These are phyloP conservation scores for Strobilomyces confusus DNA, from an alignment of 768 basidiomycete species.

Conservation along the genomic window DNA sequence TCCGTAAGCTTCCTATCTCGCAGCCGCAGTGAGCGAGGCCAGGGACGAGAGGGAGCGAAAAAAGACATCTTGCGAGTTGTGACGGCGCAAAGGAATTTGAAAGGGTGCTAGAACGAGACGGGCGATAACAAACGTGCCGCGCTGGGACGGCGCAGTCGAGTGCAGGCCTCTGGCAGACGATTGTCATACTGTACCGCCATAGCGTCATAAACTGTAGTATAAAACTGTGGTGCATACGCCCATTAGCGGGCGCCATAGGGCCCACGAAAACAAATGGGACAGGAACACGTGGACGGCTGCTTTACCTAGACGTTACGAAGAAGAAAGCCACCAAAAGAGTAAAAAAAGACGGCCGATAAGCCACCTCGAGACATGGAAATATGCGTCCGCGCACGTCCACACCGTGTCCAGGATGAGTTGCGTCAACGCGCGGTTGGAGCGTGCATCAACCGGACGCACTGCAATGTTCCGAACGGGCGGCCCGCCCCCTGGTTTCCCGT, in stretches of 20 bases:
- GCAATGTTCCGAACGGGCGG: neutral
- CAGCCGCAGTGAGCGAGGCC: no score
- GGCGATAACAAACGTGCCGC: neutral
- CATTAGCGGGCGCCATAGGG: neutral
- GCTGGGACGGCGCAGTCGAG: neutral
- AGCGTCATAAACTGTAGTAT: no score
- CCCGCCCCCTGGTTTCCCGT: neutral
- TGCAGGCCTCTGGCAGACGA: neutral
- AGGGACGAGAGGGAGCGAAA: neutral
- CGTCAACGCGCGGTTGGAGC: conserved; percentile 1
- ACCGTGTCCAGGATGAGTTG: conserved; percentile 1
- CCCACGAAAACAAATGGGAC: neutral
- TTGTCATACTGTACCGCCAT: no score
- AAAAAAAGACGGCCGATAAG: conserved; percentile 11
- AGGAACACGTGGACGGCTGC: neutral
- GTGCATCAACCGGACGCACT: neutral
- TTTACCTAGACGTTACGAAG: neutral
- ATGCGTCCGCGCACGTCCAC: neutral
- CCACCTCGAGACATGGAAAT: conserved; percentile 13
- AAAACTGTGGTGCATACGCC: no score
- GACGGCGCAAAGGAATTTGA: neutral
- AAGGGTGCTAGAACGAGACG: neutral
- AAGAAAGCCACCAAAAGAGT: neutral
- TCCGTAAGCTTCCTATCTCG: conserved; percentile 1
- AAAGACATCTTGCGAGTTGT: neutral